Conservation (phyloP, 1,139 yeast species). For the Nakaseomyces nivariensis region DNA sequence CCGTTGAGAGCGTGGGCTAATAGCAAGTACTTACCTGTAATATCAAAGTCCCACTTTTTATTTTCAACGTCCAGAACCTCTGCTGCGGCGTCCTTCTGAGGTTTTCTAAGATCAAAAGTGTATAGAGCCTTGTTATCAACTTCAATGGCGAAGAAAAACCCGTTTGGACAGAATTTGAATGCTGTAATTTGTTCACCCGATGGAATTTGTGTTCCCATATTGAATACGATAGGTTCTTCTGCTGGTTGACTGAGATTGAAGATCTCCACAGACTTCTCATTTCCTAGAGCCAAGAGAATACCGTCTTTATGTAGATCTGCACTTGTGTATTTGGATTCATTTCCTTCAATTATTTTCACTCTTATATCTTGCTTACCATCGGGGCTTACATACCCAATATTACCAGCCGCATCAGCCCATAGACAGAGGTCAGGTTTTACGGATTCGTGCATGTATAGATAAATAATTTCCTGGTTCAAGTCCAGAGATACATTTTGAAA, state of each 20-base stretch:
- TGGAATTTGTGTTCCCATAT: conserved; percentile 13
- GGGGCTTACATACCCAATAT: conserved; percentile 4
- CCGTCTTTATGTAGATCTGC: conserved; percentile 25
- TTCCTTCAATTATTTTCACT: background rate
- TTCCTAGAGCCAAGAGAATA: conserved; percentile 16
- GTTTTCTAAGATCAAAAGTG: conserved; percentile 52
- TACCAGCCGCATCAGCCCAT: conserved; percentile 7
- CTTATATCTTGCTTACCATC: conserved; percentile 1
- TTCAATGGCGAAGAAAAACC: conserved; percentile 50
- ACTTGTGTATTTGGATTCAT: background rate
- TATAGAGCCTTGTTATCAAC: conserved; percentile 25
- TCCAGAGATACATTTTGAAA: background rate
- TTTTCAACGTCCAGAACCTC: background rate
- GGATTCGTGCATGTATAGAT: conserved; percentile 1
- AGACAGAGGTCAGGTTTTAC: conserved; percentile 3
- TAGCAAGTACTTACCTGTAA: background rate
- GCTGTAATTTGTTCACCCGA: conserved; percentile 29
- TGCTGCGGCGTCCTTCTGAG: background rate
- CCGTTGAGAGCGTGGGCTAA: background rate
- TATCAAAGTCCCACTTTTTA: conserved; percentile 1
- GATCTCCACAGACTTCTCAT: conserved; percentile 10
- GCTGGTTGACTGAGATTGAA: conserved; percentile 12
- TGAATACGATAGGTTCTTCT: conserved; percentile 11
- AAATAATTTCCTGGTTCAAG: conserved; percentile 1
- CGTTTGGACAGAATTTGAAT: conserved; percentile 53